Conservation (phyloP, 306 rosid species). For the Trifolium subterraneum region DNA sequence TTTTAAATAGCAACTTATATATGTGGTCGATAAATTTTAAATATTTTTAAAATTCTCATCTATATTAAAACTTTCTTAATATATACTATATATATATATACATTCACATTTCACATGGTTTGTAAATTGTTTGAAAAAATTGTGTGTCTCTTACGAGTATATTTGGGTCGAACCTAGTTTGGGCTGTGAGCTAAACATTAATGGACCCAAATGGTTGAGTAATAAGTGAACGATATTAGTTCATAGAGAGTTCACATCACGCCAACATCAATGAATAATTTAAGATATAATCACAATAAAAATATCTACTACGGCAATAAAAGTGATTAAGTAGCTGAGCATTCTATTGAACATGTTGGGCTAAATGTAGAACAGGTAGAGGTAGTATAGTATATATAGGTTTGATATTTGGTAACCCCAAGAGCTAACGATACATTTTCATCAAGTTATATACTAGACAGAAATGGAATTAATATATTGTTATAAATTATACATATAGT, state of each 20-base stretch:
- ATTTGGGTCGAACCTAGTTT: background rate
- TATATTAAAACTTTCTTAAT: no score
- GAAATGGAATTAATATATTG: background rate
- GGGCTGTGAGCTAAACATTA: constrained; percentile 26
- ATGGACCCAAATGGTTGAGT: constrained; percentile 6
- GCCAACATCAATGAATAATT: background rate
- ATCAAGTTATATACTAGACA: background rate
- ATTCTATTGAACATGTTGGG: constrained; percentile 23
- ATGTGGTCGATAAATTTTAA: no score
- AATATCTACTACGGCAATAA: background rate
- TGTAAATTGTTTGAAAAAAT: no score
- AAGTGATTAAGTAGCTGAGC: background rate
- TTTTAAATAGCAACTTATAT: no score
- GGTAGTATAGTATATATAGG: background rate
- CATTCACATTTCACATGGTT: no score
- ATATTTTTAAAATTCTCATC: no score
- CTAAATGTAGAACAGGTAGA: background rate
- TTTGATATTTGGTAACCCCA: constrained; percentile 28
- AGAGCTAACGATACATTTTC: constrained; percentile 14
- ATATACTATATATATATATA: no score
- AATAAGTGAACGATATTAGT: constrained; percentile 14
- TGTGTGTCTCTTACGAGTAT: no score
- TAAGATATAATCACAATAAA: background rate
- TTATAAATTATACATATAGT: background rate
- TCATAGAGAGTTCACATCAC: constrained; percentile 19